Conservation (phyloP, 495 filamentous ascomycete genomes). For the Aspergillus nidulans region DNA sequence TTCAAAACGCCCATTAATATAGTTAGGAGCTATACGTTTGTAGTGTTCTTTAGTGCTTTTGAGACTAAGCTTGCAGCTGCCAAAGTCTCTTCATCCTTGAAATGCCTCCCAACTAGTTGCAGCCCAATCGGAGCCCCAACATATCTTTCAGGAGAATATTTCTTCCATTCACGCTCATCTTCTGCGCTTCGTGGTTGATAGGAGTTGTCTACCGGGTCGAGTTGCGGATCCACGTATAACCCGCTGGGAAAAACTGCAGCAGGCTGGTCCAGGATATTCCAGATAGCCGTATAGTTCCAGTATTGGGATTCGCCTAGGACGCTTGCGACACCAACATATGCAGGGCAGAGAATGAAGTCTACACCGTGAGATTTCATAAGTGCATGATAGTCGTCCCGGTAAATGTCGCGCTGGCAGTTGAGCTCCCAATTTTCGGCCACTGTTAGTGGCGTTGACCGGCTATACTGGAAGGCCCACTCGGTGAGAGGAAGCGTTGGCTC, state of each 20-base stretch:
- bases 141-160: slow-evolving; percentile 34
- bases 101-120: slow-evolving; percentile 48
- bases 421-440: slow-evolving; percentile 42
- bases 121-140: slow-evolving; percentile 46
- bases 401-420: slow-evolving; percentile 50
- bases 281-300: slow-evolving; percentile 69
- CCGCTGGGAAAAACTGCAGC: slow-evolving; percentile 52
- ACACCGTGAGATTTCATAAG: slow-evolving; percentile 57
- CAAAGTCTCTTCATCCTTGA: slow-evolving; percentile 38
- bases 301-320: slow-evolving; percentile 57
- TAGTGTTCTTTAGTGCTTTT: slow-evolving; percentile 17
- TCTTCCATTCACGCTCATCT: slow-evolving; percentile 39
- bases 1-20: background rate
- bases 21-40: background rate
- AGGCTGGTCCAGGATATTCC: slow-evolving; percentile 71
- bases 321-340: slow-evolving; percentile 54
- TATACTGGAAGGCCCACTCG: slow-evolving; percentile 53
- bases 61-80: slow-evolving; percentile 33
- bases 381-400: slow-evolving; percentile 53
- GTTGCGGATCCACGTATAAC: slow-evolving; percentile 38
- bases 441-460: slow-evolving; percentile 36
- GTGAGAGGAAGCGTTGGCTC: slow-evolving; percentile 56
- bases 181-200: slow-evolving; percentile 28
- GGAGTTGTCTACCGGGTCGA: slow-evolving; percentile 24
- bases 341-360: slow-evolving; percentile 68